phyloP scores from a whole-genome alignment of 331 rosid species.

The Erythrophleum ivorense region DNA sequence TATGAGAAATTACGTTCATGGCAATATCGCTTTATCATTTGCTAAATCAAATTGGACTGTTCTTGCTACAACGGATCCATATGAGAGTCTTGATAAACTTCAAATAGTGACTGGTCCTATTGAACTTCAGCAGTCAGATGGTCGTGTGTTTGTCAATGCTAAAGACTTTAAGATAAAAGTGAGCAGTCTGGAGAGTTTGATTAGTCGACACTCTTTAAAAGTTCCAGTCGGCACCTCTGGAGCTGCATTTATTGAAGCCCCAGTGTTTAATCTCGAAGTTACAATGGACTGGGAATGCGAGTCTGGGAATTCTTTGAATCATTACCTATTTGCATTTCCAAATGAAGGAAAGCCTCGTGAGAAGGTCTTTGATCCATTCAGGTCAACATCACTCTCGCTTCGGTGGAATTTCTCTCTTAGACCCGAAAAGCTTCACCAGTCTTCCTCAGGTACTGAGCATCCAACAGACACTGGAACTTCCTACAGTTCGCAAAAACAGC shows the following conservation, averaged over 20 bases:
- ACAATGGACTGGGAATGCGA: slow-evolving; percentile 94
- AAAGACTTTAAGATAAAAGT: slow-evolving; percentile 70
- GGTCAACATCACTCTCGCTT: slow-evolving; percentile 87
- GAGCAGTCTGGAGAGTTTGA: slow-evolving; percentile 94
- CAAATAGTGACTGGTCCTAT: slow-evolving; percentile 61
- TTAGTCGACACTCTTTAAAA: slow-evolving; percentile 67
- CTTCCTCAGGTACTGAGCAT: slow-evolving; percentile 51
- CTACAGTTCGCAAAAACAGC: too few species aligned
- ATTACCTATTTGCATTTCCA: slow-evolving; percentile 84
- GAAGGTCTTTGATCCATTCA: slow-evolving; percentile 81
- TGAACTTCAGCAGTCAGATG: slow-evolving; percentile 91
- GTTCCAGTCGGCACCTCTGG: slow-evolving; percentile 76
- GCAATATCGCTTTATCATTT: slow-evolving; percentile 65
- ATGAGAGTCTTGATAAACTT: slow-evolving; percentile 89
- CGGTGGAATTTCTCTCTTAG: slow-evolving; percentile 83
- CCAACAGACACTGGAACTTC: too few species aligned
- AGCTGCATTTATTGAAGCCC: slow-evolving; percentile 80
- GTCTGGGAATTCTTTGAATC: slow-evolving; percentile 84
- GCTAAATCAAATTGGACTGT: slow-evolving; percentile 73
- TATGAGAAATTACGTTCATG: slow-evolving; percentile 89
- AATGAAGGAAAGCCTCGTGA: slow-evolving; percentile 77
- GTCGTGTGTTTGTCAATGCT: slow-evolving; percentile 72
- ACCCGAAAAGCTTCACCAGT: slow-evolving; percentile 63
- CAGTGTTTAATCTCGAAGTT: slow-evolving; percentile 77
- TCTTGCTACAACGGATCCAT: slow-evolving; percentile 86